phyloP scores from a whole-genome alignment of 129 eudicot species.

The Helianthus tuberosus region DNA sequence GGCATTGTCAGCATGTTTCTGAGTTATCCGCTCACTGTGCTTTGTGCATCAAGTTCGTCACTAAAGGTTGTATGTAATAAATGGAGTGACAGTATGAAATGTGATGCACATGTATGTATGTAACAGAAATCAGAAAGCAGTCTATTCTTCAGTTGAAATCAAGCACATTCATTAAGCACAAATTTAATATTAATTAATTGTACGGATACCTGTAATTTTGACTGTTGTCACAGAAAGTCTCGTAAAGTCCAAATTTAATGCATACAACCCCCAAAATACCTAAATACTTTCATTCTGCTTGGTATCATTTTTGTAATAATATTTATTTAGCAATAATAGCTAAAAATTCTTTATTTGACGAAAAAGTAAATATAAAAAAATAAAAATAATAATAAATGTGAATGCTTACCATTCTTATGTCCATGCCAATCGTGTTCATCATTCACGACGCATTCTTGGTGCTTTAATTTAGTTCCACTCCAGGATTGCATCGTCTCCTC shows the following conservation, averaged over 20 bases:
- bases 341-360: neutral
- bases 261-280: neutral
- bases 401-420: constrained; percentile 57
- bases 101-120: too few relatives aligned
- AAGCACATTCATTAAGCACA: too few relatives aligned
- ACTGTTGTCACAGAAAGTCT: neutral
- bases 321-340: neutral
- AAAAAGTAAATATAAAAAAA: neutral
- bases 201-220: too few relatives aligned
- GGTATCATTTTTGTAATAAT: neutral
- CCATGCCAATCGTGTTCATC: constrained; percentile 66
- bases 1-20: too few relatives aligned
- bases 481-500: constrained; percentile 66
- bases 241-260: neutral
- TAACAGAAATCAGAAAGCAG: too few relatives aligned
- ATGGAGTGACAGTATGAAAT: too few relatives aligned
- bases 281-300: neutral
- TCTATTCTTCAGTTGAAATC: too few relatives aligned
- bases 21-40: too few relatives aligned
- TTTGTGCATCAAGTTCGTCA: too few relatives aligned
- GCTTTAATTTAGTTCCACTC: constrained; percentile 42
- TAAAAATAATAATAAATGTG: neutral
- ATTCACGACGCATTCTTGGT: constrained; percentile 51
- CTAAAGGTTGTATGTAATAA: too few relatives aligned
- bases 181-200: too few relatives aligned